A percentile compares a stretch with the other conserved stretches of the same genome.
These are phyloP conservation scores for Entomortierella chlamydospora DNA, from an alignment of 192 early-diverging fungal genomes.

Conservation along the genomic window DNA sequence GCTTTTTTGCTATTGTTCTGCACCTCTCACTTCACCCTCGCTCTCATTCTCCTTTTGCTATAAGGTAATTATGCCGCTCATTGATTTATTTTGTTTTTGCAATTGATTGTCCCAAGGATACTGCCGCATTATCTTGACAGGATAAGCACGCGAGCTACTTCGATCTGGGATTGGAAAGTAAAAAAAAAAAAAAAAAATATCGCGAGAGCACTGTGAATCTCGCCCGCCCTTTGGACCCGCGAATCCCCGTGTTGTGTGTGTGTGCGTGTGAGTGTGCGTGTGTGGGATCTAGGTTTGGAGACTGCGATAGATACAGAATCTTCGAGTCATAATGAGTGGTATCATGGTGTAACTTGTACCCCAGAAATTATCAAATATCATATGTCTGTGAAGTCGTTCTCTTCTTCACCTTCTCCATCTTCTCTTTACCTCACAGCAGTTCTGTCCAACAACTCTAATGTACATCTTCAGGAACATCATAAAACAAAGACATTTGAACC, in stretches of 20 bases:
- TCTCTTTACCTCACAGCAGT: too few species aligned
- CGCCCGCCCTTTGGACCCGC: neutral
- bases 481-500: too few species aligned
- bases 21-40: slow-evolving; percentile 1
- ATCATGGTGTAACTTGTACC: neutral
- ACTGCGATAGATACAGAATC: neutral
- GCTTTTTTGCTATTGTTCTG: too few species aligned
- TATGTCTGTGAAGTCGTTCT: too few species aligned
- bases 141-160: neutral
- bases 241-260: slow-evolving; percentile 12
- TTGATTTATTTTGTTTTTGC: too few species aligned
- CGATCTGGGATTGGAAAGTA: too few species aligned
- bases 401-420: too few species aligned
- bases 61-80: slow-evolving; percentile 9
- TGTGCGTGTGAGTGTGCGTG: too few species aligned
- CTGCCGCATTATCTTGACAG: neutral
- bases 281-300: neutral
- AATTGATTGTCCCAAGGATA: neutral
- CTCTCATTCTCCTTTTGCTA: neutral
- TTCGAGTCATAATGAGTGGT: neutral
- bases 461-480: neutral
- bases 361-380: neutral
- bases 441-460: neutral
- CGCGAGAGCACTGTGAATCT: too few species aligned
- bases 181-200: too few species aligned